A percentile compares a stretch with the other conserved stretches of the same genome.
These are phyloP conservation scores for Ogataea nakhonphanomensis DNA, from an alignment of 805 yeast species.

Conservation along the genomic window DNA sequence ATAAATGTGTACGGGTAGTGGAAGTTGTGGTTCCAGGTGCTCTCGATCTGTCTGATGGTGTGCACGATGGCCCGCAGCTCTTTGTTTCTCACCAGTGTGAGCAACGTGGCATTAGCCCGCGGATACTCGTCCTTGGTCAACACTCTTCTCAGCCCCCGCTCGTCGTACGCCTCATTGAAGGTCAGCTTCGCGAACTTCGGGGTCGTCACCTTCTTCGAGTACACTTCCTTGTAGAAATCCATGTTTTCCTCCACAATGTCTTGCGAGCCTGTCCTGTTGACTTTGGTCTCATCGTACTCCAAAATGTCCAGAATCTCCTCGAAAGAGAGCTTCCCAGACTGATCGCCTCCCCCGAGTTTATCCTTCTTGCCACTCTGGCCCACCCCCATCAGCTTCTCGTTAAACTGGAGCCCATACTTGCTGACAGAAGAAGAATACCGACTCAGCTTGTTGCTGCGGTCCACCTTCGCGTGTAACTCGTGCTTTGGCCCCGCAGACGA, in stretches of 20 bases:
- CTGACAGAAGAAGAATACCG: conserved; percentile 23
- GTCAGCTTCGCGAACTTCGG: conserved; percentile 33
- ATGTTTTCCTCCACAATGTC: conserved; percentile 32
- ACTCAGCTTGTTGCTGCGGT: conserved; percentile 14
- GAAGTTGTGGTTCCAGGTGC: conserved; percentile 68
- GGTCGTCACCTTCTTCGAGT: conserved; percentile 32
- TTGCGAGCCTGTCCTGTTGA: conserved; percentile 23
- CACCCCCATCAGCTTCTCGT: conserved; percentile 29
- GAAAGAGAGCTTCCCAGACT: conserved; percentile 25
- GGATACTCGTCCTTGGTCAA: conserved; percentile 31
- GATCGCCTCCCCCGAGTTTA: conserved; percentile 15
- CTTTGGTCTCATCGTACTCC: conserved; percentile 21
- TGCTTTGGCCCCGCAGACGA: conserved; percentile 2
- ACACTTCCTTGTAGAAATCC: conserved; percentile 35
- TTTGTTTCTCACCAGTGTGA: conserved; percentile 72
- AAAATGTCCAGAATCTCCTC: conserved; percentile 26
- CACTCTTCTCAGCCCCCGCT: conserved; percentile 25
- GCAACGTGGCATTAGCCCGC: conserved; percentile 69
- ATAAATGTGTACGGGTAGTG: conserved; percentile 93
- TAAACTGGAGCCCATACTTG: conserved; percentile 27
- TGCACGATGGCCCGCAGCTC: conserved; percentile 52
- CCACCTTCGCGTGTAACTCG: conserved; percentile 7
- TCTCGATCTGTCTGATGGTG: conserved; percentile 63
- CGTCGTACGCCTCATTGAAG: conserved; percentile 29
- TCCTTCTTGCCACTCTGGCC: conserved; percentile 15